Evolutionary conservation across 1,284 basidiomycete species (phyloP).

Genomic region (Ustilago vetiveriae): DNA sequence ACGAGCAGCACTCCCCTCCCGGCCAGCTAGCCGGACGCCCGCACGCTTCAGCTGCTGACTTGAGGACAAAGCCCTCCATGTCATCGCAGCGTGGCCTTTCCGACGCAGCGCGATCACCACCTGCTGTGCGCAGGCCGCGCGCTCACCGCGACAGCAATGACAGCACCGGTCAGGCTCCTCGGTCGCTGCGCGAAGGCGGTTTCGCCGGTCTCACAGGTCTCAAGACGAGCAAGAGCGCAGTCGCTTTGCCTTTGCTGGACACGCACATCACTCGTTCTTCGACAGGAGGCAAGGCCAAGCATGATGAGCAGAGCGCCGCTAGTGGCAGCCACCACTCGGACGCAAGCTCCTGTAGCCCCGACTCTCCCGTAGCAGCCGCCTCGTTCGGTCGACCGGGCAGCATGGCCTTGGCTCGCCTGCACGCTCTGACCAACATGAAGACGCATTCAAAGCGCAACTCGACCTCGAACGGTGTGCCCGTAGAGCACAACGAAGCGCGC

Average conservation of each 20-base stretch:
- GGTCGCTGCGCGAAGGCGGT: slow-evolving; percentile 33
- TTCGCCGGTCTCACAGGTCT: slow-evolving; percentile 63
- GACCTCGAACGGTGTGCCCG: slow-evolving; percentile 4
- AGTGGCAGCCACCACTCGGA: slow-evolving; percentile 33
- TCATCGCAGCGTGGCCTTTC: slow-evolving; percentile 14
- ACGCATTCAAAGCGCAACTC: slow-evolving; percentile 41
- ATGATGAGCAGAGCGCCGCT: slow-evolving; percentile 19
- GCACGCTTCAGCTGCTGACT: slow-evolving; percentile 57
- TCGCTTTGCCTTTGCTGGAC: slow-evolving; percentile 70
- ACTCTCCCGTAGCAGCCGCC: slow-evolving; percentile 20
- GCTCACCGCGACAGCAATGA: slow-evolving; percentile 35
- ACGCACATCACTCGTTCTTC: slow-evolving; percentile 69
- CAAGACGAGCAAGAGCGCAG: slow-evolving; percentile 74
- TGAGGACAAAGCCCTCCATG: slow-evolving; percentile 30
- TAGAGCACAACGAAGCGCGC: slow-evolving; percentile 1
- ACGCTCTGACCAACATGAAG: slow-evolving; percentile 42
- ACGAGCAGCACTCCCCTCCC: slow-evolving; percentile 58
- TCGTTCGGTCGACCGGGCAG: slow-evolving; percentile 38
- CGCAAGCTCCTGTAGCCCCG: slow-evolving; percentile 36
- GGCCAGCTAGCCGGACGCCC: slow-evolving; percentile 55
- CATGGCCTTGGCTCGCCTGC: slow-evolving; percentile 43
- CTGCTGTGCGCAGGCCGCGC: slow-evolving; percentile 23
- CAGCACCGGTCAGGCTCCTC: slow-evolving; percentile 22
- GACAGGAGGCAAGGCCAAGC: slow-evolving; percentile 65
- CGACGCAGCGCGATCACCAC: slow-evolving; percentile 27